Base-by-base conservation (phyloP, 2,329 filamentous ascomycete species). In the Aspergillus sp. region DNA sequence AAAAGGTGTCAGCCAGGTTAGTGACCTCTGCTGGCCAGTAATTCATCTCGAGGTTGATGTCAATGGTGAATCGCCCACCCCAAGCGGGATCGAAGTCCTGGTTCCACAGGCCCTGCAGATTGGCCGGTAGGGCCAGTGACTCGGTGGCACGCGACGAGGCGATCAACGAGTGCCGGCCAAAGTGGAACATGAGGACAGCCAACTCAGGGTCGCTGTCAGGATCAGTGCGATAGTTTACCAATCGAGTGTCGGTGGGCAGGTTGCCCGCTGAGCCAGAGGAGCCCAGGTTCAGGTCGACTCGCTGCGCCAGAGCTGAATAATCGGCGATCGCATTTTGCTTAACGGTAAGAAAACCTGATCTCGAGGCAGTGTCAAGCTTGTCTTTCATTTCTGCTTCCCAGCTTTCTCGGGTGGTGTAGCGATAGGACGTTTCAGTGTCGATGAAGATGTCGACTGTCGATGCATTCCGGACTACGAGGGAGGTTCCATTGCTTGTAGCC, bases 31-130 rank as follows among this genome's bases (percentile, higher is more conserved):
- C 79, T 0, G 73, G 75, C 85, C 85, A 87, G 63, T 87, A 81
- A 60, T 87, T 87, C 85, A 87, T 87, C 63, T 87, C 82, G 0
- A 87, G 60, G 57, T 87, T 87, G 65, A 87, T 85, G 61, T 87
- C 84, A 36, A 80, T 75, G 36, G 85, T 84, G 58, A 85, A 87
- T 62, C 87, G 84, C 4, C 76, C 80, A 7, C 79, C 79, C 85
- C 85, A 85, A 0, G 80, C 77, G 3, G 79, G 74, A 1, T 66
- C 64, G 1, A 82, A 70, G 1, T 77, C 72, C 47, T 83, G 77
- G 5, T 80, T 81, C 85, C 85, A 87, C 15, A 79, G 78, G 0
- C 85, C 85, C 67, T 85, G 83, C 0, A 88, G 76, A 55, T 86
- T 87, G 0, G 84, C 77, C 0, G 85, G 85, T 0, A 87, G 74